These are phyloP conservation scores for Guillardia theta DNA, from an alignment of 78 protist species.

Conservation along the genomic window DNA sequence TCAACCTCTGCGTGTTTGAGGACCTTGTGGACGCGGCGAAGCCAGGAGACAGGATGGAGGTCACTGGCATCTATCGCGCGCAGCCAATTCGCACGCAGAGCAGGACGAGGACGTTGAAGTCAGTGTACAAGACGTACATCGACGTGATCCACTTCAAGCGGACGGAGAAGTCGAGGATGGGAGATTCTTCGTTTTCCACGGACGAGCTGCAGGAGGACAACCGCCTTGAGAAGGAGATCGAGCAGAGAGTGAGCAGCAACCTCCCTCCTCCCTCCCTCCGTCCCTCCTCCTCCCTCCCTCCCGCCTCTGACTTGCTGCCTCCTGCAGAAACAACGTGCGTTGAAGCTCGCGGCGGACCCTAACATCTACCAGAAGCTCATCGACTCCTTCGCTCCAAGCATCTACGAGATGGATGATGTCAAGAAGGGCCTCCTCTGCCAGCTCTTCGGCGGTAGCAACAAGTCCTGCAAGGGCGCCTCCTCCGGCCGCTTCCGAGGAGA, in stretches of 20 bases:
- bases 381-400: constrained; percentile 92
- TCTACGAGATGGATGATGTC: constrained; percentile 94
- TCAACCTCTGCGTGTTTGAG: constrained; percentile 71
- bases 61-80: constrained; percentile 94
- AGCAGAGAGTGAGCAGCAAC: neutral
- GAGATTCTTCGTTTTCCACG: too few relatives aligned
- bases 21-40: constrained; percentile 84
- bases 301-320: too few relatives aligned
- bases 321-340: neutral
- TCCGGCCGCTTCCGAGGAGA: constrained; percentile 78
- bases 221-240: neutral
- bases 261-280: too few relatives aligned
- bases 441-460: constrained; percentile 91
- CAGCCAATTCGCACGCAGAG: constrained; percentile 52
- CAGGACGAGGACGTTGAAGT: neutral
- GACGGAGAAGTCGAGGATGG: constrained; percentile 3
- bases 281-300: too few relatives aligned
- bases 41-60: constrained; percentile 95
- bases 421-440: constrained; percentile 96
- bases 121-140: constrained; percentile 55
- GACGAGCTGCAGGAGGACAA: neutral
- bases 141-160: constrained; percentile 40
- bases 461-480: neutral
- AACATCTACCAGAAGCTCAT: constrained; percentile 84
- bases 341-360: constrained; percentile 27